Conservation (phyloP, 371 early-diverging fungal species). For the Coemansia sp. region DNA sequence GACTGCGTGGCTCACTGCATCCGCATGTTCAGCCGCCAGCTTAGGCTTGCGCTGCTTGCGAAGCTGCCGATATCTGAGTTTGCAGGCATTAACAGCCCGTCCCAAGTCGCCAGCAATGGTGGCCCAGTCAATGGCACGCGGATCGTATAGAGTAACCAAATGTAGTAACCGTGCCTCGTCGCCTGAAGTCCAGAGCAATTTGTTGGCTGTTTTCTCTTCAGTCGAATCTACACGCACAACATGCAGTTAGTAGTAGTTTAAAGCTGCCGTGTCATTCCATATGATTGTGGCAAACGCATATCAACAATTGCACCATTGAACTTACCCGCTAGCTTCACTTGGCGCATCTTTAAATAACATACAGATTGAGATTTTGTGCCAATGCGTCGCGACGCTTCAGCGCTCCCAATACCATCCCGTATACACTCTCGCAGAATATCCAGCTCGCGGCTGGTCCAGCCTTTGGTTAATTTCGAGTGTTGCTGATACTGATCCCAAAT, state of each 20-base stretch:
- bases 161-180: neutral
- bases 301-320: neutral
- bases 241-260: neutral
- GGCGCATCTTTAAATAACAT: neutral
- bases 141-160: neutral
- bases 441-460: neutral
- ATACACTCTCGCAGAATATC: constrained; percentile 5
- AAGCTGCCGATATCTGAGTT: too few relatives aligned
- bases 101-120: neutral
- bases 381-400: neutral
- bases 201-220: neutral
- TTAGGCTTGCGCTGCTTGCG: neutral
- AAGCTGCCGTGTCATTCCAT: neutral
- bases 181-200: neutral
- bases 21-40: neutral
- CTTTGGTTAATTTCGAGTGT: neutral
- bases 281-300: neutral
- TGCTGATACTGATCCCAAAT: neutral
- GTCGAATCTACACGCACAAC: neutral
- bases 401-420: neutral
- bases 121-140: neutral
- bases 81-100: neutral
- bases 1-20: neutral
- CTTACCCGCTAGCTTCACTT: too few relatives aligned
- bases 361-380: neutral